Conservation (phyloP, 2,329 filamentous ascomycete genomes). For the Fusarium beomiforme region DNA sequence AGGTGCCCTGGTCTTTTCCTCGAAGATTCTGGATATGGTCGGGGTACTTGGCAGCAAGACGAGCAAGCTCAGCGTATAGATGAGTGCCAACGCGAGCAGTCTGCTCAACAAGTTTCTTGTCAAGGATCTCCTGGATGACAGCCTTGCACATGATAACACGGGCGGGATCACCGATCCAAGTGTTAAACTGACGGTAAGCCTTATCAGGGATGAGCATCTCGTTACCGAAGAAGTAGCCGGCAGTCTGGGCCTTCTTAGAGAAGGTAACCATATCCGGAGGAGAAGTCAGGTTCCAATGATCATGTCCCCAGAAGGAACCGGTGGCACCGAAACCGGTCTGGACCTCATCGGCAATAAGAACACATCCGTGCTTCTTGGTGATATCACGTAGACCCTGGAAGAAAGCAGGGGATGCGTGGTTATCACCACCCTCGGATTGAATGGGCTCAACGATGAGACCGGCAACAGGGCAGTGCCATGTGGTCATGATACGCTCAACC, state of each 20-base stretch:
- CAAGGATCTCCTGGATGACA: slow-evolving; percentile 79
- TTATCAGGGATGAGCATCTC: slow-evolving; percentile 79
- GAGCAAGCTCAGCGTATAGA: slow-evolving; percentile 72
- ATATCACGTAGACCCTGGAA: slow-evolving; percentile 79
- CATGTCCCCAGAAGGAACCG: slow-evolving; percentile 87
- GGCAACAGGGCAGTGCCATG: slow-evolving; percentile 74
- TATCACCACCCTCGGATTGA: slow-evolving; percentile 85
- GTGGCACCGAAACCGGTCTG: slow-evolving; percentile 86
- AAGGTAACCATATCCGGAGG: slow-evolving; percentile 91
- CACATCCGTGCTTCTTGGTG: slow-evolving; percentile 74
- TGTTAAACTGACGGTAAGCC: slow-evolving; percentile 88
- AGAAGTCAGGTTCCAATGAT: slow-evolving; percentile 78
- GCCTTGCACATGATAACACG: slow-evolving; percentile 80
- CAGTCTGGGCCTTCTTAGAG: slow-evolving; percentile 87
- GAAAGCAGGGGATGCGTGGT: slow-evolving; percentile 82
- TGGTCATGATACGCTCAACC: slow-evolving; percentile 76
- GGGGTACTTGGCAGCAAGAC: slow-evolving; percentile 72
- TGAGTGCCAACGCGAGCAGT: slow-evolving; percentile 71
- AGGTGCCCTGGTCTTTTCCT: slow-evolving; percentile 80
- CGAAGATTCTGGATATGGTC: slow-evolving; percentile 77
- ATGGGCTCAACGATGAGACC: slow-evolving; percentile 82
- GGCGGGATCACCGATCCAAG: slow-evolving; percentile 86
- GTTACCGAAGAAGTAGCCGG: slow-evolving; percentile 85
- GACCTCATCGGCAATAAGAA: slow-evolving; percentile 86
- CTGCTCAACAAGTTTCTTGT: slow-evolving; percentile 75